phyloP scores from a whole-genome alignment of 768 basidiomycete genomes.

The Lentinula guzmanii region DNA sequence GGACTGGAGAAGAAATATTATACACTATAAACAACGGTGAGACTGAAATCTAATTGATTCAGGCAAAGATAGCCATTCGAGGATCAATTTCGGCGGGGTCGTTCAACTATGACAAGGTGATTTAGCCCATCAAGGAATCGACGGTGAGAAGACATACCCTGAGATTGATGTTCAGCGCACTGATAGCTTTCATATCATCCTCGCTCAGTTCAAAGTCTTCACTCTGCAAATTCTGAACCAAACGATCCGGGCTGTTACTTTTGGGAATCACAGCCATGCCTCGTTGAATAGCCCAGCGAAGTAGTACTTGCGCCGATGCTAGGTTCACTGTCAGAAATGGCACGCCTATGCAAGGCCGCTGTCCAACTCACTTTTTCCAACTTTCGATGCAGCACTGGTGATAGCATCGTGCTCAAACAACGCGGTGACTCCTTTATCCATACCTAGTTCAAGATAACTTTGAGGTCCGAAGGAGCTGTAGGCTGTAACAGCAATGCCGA shows the following conservation, averaged over 20 bases:
- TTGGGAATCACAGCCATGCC: constrained; percentile 76
- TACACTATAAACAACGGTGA: not conserved
- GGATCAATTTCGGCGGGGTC: constrained; percentile 64
- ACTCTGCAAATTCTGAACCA: constrained; percentile 50
- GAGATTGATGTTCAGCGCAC: constrained; percentile 45
- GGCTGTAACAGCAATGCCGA: constrained; percentile 59
- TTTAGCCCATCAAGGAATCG: not conserved
- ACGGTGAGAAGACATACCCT: constrained; percentile 40
- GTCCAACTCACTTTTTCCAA: constrained; percentile 45
- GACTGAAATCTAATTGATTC: constrained; percentile 12
- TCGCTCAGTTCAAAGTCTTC: constrained; percentile 42
- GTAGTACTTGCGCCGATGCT: constrained; percentile 61
- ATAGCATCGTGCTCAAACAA: constrained; percentile 48
- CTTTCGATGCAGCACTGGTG: constrained; percentile 35
- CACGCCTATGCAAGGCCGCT: not conserved
- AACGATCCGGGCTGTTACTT: constrained; percentile 40
- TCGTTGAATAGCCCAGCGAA: constrained; percentile 76
- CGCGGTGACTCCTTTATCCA: constrained; percentile 43
- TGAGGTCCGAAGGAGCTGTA: constrained; percentile 51
- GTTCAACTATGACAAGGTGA: constrained; percentile 43
- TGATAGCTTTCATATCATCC: constrained; percentile 40
- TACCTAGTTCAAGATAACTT: constrained; percentile 60
- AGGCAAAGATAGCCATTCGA: constrained; percentile 67
- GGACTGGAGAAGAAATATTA: not conserved
- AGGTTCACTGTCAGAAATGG: constrained; percentile 5